Conservation (phyloP, 495 filamentous ascomycete species). For the Bathelium albidoporum region DNA sequence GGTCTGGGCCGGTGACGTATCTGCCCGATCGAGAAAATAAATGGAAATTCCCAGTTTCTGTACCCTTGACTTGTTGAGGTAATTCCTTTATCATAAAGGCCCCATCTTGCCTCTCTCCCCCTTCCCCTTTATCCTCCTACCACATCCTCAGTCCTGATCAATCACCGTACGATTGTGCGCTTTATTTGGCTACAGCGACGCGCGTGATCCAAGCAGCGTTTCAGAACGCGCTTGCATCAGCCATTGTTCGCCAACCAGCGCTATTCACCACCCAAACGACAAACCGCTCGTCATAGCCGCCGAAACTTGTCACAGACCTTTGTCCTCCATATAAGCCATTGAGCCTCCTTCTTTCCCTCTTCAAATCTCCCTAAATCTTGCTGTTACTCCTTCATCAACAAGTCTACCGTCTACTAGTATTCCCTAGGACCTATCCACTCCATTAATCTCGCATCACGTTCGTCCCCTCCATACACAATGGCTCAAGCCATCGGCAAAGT, state of each 20-base stretch:
- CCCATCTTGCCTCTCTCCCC: neutral
- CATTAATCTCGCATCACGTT: neutral
- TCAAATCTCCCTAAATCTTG: neutral
- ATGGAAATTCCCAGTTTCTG: neutral
- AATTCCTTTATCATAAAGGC: too few relatives aligned
- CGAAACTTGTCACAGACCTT: neutral
- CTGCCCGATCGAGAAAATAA: neutral
- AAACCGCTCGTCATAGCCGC: neutral
- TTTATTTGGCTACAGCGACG: conserved; percentile 1
- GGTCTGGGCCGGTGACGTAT: neutral
- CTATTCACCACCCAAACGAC: neutral
- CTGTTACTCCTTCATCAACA: neutral
- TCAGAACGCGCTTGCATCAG: conserved; percentile 4
- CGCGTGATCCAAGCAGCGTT: neutral
- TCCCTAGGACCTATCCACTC: neutral
- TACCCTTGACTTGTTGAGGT: neutral
- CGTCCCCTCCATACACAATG: conserved; percentile 20
- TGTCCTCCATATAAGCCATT: neutral
- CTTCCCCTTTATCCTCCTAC: neutral
- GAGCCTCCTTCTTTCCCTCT: neutral
- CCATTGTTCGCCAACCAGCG: neutral
- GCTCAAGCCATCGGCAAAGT: conserved; percentile 27
- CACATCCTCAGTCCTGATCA: neutral
- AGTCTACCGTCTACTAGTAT: neutral
- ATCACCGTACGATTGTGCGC: neutral